A percentile compares a stretch with the other conserved stretches of the same genome.
Evolutionary conservation across 2,329 filamentous ascomycete species (phyloP).

Genomic region (Fusarium anthophilum): DNA sequence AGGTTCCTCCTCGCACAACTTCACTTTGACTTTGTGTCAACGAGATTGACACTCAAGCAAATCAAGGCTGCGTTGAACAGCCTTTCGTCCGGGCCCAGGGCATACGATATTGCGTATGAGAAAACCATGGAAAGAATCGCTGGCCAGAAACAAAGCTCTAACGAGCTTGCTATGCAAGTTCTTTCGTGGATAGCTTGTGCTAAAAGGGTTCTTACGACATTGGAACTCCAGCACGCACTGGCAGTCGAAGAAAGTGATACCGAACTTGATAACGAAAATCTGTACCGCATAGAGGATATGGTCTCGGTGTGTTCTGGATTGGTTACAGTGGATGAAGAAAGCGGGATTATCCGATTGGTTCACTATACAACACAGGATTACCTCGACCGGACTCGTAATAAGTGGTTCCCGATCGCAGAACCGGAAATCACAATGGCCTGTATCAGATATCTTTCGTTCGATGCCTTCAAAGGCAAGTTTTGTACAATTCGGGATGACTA

Average conservation of each 20-base stretch:
- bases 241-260: not conserved
- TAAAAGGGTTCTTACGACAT: fast-evolving
- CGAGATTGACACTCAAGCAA: too few species aligned
- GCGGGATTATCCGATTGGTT: not conserved
- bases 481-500: too few species aligned
- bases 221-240: fast-evolving
- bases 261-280: too few species aligned
- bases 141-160: fast-evolving
- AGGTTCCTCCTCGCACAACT: not conserved
- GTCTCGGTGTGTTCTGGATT: not conserved
- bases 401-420: fast-evolving
- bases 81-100: fast-evolving
- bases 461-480: not conserved
- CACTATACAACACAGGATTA: not conserved
- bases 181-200: not conserved
- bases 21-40: not conserved
- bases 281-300: not conserved
- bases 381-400: not conserved
- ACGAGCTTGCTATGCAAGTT: not conserved
- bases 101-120: not conserved
- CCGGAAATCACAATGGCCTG: not conserved
- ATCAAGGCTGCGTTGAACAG: too few species aligned
- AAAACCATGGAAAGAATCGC: not conserved
- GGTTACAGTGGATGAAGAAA: fast-evolving
- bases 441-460: not conserved